A percentile compares a stretch with the other conserved stretches of the same genome.
These are phyloP conservation scores for Claviceps cyperi DNA, from an alignment of 2,329 filamentous ascomycete species.

Conservation along the genomic window DNA sequence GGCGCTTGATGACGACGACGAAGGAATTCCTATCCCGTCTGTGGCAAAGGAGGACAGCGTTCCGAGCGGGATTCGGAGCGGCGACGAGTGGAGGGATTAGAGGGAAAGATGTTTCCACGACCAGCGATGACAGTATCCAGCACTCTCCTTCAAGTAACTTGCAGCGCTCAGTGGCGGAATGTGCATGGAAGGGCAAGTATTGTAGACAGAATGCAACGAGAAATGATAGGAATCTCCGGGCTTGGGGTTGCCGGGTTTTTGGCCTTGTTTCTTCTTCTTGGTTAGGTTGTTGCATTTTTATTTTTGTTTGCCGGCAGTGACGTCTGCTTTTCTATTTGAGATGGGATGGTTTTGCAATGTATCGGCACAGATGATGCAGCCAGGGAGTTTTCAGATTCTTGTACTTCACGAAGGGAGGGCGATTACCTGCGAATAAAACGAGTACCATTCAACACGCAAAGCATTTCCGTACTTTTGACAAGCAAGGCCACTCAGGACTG, in stretches of 20 bases:
- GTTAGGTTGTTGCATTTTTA: not conserved
- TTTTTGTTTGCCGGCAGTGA: not conserved
- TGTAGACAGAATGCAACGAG: not conserved
- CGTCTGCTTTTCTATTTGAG: no score
- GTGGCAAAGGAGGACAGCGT: conserved; percentile 12
- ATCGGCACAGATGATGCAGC: not conserved
- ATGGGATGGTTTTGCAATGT: not conserved
- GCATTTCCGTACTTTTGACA: no score
- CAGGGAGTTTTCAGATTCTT: no score
- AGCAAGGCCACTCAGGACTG: no score
- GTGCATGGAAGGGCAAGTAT: not conserved
- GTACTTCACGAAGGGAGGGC: no score
- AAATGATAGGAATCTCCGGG: not conserved
- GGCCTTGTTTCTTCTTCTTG: not conserved
- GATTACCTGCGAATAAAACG: no score
- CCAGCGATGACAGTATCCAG: not conserved
- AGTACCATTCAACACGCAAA: no score
- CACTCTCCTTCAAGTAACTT: not conserved
- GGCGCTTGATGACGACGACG: conserved; percentile 31
- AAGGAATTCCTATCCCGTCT: conserved; percentile 13
- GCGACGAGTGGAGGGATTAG: conserved; percentile 32
- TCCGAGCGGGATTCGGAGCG: conserved; percentile 27
- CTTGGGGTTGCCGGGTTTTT: not conserved
- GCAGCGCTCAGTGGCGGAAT: not conserved
- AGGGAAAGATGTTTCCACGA: not conserved